Evolutionary conservation across 2,329 filamentous ascomycete genomes (phyloP).

Genomic region (Aaosphaeria arxii): DNA sequence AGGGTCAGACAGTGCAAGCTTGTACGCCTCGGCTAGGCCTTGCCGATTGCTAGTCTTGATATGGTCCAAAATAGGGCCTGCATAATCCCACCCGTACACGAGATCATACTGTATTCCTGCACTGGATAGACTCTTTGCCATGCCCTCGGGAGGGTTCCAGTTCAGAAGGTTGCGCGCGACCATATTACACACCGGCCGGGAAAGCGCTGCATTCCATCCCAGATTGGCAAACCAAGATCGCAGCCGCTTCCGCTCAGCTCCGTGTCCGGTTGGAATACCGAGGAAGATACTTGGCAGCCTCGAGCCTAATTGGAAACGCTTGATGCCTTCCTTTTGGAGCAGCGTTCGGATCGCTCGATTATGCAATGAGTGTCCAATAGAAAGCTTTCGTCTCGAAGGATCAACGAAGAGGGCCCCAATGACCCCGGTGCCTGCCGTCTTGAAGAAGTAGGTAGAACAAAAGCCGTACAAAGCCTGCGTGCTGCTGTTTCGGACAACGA

Average conservation of each 20-base stretch:
- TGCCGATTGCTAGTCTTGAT: conserved; percentile 72
- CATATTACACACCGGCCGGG: conserved; percentile 67
- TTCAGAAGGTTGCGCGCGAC: conserved; percentile 67
- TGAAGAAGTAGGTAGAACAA: conserved; percentile 81
- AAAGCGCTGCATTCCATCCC: conserved; percentile 76
- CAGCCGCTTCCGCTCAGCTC: conserved; percentile 57
- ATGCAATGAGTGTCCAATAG: conserved; percentile 86
- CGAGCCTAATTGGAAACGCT: conserved; percentile 77
- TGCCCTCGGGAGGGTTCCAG: conserved; percentile 74
- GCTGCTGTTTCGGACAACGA: conserved; percentile 90
- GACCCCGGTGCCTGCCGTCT: conserved; percentile 66
- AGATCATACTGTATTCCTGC: conserved; percentile 78
- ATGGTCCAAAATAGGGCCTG: conserved; percentile 70
- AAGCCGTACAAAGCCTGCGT: conserved; percentile 90
- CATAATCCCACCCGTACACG: conserved; percentile 75
- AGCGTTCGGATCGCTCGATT: conserved; percentile 78
- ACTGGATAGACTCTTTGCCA: conserved; percentile 69
- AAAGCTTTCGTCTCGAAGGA: conserved; percentile 78
- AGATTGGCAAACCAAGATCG: conserved; percentile 85
- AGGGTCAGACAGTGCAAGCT: conserved; percentile 67
- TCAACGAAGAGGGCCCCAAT: conserved; percentile 89
- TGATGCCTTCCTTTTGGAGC: conserved; percentile 67
- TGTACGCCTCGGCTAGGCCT: conserved; percentile 77
- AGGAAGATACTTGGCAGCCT: conserved; percentile 82
- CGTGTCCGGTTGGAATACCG: conserved; percentile 71